Percentiles rank a stretch among this genome's conserved stretches.
Conservation (phyloP, 306 rosid genomes). For the Inga laurina region DNA sequence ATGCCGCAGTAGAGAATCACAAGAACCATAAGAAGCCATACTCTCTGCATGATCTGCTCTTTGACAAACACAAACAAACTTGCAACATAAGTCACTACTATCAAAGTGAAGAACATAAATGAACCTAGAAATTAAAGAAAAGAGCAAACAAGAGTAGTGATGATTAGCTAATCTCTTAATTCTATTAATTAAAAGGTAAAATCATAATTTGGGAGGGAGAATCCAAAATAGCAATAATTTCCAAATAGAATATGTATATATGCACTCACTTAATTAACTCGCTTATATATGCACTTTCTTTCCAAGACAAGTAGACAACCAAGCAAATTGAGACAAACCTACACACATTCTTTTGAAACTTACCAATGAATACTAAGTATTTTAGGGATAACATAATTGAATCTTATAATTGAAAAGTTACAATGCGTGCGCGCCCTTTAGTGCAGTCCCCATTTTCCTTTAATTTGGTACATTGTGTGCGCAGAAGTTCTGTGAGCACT, state of each 20-base stretch:
- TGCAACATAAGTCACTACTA: neutral
- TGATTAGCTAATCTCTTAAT: too few species aligned
- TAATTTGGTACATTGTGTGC: neutral
- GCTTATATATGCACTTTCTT: neutral
- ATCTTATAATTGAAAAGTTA: neutral
- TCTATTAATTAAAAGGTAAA: neutral
- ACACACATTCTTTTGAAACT: neutral
- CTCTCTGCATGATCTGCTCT: slow-evolving; percentile 37
- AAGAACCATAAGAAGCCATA: slow-evolving; percentile 35
- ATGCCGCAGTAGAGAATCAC: slow-evolving; percentile 21
- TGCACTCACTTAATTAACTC: too few species aligned
- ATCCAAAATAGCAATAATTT: neutral
- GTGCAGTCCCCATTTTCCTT: neutral
- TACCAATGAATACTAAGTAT: neutral
- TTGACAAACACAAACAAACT: slow-evolving; percentile 11
- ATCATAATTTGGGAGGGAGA: neutral
- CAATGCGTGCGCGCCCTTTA: neutral
- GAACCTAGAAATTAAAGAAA: too few species aligned
- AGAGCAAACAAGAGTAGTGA: neutral
- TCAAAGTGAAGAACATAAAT: neutral
- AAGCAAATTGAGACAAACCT: neutral
- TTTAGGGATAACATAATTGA: neutral
- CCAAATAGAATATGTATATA: too few species aligned
- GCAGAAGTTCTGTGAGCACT: neutral
- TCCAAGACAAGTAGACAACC: neutral